Base-by-base conservation (phyloP, 148 eudicot genomes). In the Agrostemma githago region DNA sequence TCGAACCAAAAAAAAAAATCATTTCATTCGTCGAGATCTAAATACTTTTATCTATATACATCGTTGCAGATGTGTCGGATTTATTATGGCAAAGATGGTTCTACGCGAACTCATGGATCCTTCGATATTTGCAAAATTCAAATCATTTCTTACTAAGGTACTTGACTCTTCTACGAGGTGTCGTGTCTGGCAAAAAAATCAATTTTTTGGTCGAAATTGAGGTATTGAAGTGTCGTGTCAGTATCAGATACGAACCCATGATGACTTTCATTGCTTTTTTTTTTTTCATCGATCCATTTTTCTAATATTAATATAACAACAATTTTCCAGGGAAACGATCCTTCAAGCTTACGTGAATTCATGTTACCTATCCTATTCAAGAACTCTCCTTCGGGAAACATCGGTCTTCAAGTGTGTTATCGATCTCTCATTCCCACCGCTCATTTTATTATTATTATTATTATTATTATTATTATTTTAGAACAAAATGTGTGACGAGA, bases 61-160 rank as follows among this genome's bases (percentile, higher is more conserved):
- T 14, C 75, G 66, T 44, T 41, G 26, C 58, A 95, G 99, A 79
- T 96, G 99, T 84, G 88, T 96, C 75, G 99, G 99, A 81, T 96
- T 88, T 81, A 90, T 96, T 80, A 88, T 96, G 97, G 97, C 92
- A 66, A 96, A 92, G 81, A 88, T 96, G 97, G 94, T 96, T 61
- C 76, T 96, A 80, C 85, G 88, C 71, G 99, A 96, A 77, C 99
- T 96, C 65, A 96, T 96, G 97, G 94, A 90, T 76, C 96, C 99
- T 26, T 37, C 62, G 20, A 80, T 83, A 60, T 96, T 90, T 65
- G 70, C 82, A 12, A 87, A 86, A 85, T 96, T 96, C 85, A 96
- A 96, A 81, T 81, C 89, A 75, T 96, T 92, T 83, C 93, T 96
- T 72, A 83, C 84, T 38, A 86, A 89, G 99, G 99, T 90, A 85